A percentile compares a stretch with the other conserved stretches of the same genome.
These are phyloP conservation scores for Teunomyces kruisii DNA, from an alignment of 805 yeast species.

Conservation along the genomic window DNA sequence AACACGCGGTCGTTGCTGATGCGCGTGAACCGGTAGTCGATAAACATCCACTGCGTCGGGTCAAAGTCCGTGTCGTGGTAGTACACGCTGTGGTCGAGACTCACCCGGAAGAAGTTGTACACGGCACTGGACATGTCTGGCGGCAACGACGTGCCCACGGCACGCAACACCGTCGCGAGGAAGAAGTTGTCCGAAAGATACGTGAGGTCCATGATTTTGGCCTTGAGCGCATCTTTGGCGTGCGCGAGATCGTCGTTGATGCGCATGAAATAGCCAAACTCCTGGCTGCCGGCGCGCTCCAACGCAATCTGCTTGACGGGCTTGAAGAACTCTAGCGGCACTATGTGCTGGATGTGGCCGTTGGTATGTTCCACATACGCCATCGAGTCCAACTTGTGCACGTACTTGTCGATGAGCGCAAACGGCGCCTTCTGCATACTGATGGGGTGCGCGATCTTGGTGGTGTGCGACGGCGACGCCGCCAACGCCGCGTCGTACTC, in stretches of 20 bases:
- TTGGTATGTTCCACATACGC: slow-evolving; percentile 26
- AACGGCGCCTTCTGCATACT: slow-evolving; percentile 9
- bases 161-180: slow-evolving; percentile 26
- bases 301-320: background rate
- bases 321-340: slow-evolving; percentile 18
- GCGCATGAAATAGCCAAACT: slow-evolving; percentile 30
- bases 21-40: slow-evolving; percentile 32
- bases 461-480: background rate
- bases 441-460: slow-evolving; percentile 6
- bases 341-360: slow-evolving; percentile 26
- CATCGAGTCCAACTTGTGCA: slow-evolving; percentile 12
- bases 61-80: slow-evolving; percentile 38
- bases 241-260: slow-evolving; percentile 25
- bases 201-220: slow-evolving; percentile 21
- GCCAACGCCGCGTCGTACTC: background rate
- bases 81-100: slow-evolving; percentile 36
- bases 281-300: slow-evolving; percentile 10
- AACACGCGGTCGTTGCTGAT: slow-evolving; percentile 36
- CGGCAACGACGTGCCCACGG: slow-evolving; percentile 18
- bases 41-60: slow-evolving; percentile 35
- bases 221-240: slow-evolving; percentile 21
- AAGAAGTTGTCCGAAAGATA: slow-evolving; percentile 33
- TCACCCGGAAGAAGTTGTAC: slow-evolving; percentile 32
- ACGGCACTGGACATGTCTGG: background rate
- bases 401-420: slow-evolving; percentile 9